Evolutionary conservation across 1,139 yeast genomes (phyloP).

Genomic region (Ogataea hybrid): DNA sequence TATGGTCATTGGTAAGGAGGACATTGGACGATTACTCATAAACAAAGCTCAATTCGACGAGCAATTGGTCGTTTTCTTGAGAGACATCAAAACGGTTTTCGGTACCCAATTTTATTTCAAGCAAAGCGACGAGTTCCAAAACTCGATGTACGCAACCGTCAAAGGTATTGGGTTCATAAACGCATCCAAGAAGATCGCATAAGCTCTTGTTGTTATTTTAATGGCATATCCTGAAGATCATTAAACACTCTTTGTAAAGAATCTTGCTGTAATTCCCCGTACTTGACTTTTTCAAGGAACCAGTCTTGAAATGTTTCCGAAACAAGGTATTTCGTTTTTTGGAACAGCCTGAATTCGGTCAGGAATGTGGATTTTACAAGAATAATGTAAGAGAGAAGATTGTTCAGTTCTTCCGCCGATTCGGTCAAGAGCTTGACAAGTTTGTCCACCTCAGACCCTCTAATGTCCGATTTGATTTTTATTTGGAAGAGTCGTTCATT

Average conservation of each 20-base stretch:
- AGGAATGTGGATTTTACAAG: constrained; percentile 72
- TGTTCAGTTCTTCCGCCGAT: constrained; percentile 28
- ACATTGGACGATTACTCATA: constrained; percentile 81
- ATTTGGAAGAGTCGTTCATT: constrained; percentile 49
- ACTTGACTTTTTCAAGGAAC: constrained; percentile 61
- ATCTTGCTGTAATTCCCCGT: constrained; percentile 57
- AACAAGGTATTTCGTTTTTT: constrained; percentile 79
- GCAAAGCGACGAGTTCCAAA: constrained; percentile 55
- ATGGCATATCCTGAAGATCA: constrained; percentile 63
- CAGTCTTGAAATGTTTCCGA: constrained; percentile 73
- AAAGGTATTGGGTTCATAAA: constrained; percentile 91
- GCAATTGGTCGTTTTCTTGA: constrained; percentile 55
- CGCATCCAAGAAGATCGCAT: constrained; percentile 89
- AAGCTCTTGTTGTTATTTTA: constrained; percentile 28
- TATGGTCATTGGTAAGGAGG: constrained; percentile 95
- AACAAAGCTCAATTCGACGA: constrained; percentile 74
- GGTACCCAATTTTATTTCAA: constrained; percentile 79
- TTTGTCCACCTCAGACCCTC: constrained; percentile 68
- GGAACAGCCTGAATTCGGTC: constrained; percentile 74
- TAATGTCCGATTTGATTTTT: constrained; percentile 65
- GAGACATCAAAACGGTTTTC: constrained; percentile 76
- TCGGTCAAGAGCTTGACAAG: constrained; percentile 38
- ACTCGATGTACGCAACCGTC: constrained; percentile 62
- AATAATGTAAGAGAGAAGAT: constrained; percentile 27
- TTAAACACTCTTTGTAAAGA: constrained; percentile 56